phyloP scores from a whole-genome alignment of 768 basidiomycete genomes.

The Clathrus columnatus region DNA sequence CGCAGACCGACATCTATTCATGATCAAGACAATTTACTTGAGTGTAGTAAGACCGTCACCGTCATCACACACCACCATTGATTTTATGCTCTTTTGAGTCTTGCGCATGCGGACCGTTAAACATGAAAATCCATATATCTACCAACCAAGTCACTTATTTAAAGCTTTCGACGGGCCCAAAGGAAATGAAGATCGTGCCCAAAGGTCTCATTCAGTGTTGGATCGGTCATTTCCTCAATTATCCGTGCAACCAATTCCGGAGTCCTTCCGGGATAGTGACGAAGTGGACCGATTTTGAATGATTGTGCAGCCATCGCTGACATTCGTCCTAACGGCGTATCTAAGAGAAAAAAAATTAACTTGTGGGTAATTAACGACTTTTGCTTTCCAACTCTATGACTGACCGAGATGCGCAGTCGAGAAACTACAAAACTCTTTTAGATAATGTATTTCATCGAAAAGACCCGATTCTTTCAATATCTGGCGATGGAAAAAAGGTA shows the following conservation, averaged over 20 bases:
- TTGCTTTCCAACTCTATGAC: neutral
- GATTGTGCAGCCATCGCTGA: neutral
- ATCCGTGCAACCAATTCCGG: neutral
- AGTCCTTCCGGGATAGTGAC: neutral
- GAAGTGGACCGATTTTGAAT: neutral
- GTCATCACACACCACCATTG: too few relatives aligned
- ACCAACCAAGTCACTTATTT: too few relatives aligned
- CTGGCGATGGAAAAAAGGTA: neutral
- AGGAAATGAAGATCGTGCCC: neutral
- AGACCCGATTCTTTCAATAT: neutral
- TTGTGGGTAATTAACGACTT: neutral
- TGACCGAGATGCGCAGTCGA: neutral
- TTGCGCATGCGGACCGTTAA: too few relatives aligned
- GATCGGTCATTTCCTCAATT: neutral
- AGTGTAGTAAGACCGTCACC: too few relatives aligned
- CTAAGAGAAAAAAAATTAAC: neutral
- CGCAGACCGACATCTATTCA: too few relatives aligned
- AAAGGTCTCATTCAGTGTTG: neutral
- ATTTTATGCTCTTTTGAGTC: too few relatives aligned
- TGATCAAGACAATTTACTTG: too few relatives aligned
- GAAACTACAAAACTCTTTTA: neutral
- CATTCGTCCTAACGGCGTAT: neutral
- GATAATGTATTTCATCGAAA: neutral
- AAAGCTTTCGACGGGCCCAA: neutral
- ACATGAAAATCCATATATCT: too few relatives aligned